phyloP scores from a whole-genome alignment of 371 early-diverging fungal genomes.

The Lichtheimia corymbifera region DNA sequence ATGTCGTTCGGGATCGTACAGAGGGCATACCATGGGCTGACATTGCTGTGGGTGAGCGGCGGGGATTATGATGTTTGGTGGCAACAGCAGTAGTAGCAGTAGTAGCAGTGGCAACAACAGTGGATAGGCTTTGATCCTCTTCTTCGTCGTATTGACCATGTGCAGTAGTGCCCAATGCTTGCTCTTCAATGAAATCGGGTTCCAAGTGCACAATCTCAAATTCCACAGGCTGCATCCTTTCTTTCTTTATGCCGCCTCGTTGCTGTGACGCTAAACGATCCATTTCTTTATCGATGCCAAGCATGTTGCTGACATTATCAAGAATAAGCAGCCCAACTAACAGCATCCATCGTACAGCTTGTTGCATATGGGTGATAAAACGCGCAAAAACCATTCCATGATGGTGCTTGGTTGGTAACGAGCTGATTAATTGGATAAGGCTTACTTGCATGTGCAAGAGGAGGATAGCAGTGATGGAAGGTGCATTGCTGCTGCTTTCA shows the following conservation, averaged over 20 bases:
- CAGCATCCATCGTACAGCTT: constrained; percentile 29
- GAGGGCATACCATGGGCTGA: not conserved
- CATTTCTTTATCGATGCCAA: constrained; percentile 38
- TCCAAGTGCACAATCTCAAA: no score
- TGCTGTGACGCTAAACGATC: constrained; percentile 9
- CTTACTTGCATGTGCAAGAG: constrained; percentile 36
- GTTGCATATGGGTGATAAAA: constrained; percentile 2
- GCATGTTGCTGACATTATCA: constrained; percentile 31
- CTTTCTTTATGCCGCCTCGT: not conserved
- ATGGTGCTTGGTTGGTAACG: constrained; percentile 17
- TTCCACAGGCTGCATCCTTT: not conserved
- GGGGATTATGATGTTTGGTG: not conserved
- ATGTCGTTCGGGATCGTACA: constrained; percentile 6
- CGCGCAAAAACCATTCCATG: constrained; percentile 3
- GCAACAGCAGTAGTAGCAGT: no score
- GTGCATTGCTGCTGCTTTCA: constrained; percentile 3
- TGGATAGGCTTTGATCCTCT: no score
- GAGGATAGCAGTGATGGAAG: constrained; percentile 37
- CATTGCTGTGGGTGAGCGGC: constrained; percentile 9
- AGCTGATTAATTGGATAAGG: constrained; percentile 28
- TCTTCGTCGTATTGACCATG: no score
- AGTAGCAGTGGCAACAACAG: no score
- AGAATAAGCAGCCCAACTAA: constrained; percentile 23
- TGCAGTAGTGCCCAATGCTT: no score
- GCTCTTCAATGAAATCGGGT: no score